Evolutionary conservation across 768 basidiomycete genomes (phyloP).

Genomic region (Boletus eberwhitei): DNA sequence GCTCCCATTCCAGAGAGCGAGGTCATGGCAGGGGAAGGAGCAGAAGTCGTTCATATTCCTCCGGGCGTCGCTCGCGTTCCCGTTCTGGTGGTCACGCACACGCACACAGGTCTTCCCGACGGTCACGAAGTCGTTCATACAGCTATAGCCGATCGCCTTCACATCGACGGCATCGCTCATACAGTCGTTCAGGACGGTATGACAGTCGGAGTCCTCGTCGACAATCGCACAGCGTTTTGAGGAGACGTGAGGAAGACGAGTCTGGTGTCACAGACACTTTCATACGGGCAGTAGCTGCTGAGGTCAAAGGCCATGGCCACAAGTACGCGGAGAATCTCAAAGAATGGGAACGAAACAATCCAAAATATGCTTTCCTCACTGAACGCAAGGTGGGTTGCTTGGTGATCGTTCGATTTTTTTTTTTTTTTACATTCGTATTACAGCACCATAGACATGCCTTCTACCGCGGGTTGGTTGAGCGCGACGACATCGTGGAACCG

Average conservation of each 20-base stretch:
- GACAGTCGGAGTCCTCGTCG: conserved; percentile 48
- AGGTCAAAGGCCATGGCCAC: conserved; percentile 76
- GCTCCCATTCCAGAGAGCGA: conserved; percentile 33
- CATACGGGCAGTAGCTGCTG: conserved; percentile 80
- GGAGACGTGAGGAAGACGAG: conserved; percentile 48
- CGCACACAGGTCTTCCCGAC: conserved; percentile 23
- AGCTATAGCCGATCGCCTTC: conserved; percentile 37
- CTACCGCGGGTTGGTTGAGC: conserved; percentile 67
- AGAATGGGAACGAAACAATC: conserved; percentile 75
- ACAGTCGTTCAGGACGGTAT: conserved; percentile 46
- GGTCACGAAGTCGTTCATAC: conserved; percentile 27
- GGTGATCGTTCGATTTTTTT: background rate
- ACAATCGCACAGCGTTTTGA: conserved; percentile 32
- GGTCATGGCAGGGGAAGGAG: conserved; percentile 25
- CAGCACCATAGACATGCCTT: conserved; percentile 72
- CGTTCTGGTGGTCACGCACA: conserved; percentile 31
- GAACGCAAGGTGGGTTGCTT: conserved; percentile 45
- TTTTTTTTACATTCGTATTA: background rate
- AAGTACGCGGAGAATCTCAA: conserved; percentile 73
- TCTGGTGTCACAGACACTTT: conserved; percentile 75
- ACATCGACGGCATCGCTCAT: conserved; percentile 42
- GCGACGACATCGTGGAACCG: conserved; percentile 49
- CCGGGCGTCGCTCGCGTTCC: conserved; percentile 29
- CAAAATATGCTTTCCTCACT: conserved; percentile 78
- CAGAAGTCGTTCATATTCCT: conserved; percentile 25